Percentiles rank a stretch among this genome's conserved stretches.
Evolutionary conservation across 768 basidiomycete species (phyloP).

Genomic region (Trametes cingulata): DNA sequence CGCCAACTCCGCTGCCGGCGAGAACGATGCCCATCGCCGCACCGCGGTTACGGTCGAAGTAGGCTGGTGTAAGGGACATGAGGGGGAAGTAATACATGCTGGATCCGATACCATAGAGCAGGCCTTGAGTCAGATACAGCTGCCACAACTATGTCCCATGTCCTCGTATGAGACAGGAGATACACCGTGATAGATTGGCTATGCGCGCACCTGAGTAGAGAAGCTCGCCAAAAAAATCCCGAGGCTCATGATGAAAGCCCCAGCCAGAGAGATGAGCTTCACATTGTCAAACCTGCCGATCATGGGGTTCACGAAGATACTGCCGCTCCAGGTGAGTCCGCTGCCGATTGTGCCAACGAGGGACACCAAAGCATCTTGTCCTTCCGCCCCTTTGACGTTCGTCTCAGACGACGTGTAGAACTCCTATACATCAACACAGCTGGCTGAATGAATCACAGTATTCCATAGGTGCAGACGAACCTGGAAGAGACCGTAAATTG

Average conservation of each 20-base stretch:
- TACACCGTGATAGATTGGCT: neutral
- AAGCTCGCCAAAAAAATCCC: slow-evolving; percentile 45
- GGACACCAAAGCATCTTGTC: slow-evolving; percentile 42
- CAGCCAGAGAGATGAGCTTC: slow-evolving; percentile 38
- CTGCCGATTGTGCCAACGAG: slow-evolving; percentile 46
- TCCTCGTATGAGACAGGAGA: neutral
- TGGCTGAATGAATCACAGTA: too few species aligned
- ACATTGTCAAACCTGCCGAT: slow-evolving; percentile 37
- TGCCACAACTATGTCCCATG: slow-evolving; percentile 41
- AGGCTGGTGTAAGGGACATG: slow-evolving; percentile 43
- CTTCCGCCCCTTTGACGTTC: slow-evolving; percentile 37
- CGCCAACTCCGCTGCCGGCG: slow-evolving; percentile 44
- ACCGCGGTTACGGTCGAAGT: slow-evolving; percentile 46
- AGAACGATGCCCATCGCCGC: slow-evolving; percentile 47
- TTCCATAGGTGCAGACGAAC: slow-evolving; percentile 23
- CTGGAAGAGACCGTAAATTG: slow-evolving; percentile 46
- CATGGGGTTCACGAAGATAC: slow-evolving; percentile 44
- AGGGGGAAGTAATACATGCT: slow-evolving; percentile 48
- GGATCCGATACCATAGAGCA: slow-evolving; percentile 45
- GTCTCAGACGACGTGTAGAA: slow-evolving; percentile 43
- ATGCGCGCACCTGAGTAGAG: slow-evolving; percentile 33
- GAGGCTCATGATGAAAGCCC: slow-evolving; percentile 43
- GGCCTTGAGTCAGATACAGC: slow-evolving; percentile 42
- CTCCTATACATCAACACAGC: slow-evolving; percentile 33
- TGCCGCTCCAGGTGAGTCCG: slow-evolving; percentile 48